A percentile compares a stretch with the other conserved stretches of the same genome.
Evolutionary conservation across 768 basidiomycete genomes (phyloP).

Genomic region (Dentipellis sp.): DNA sequence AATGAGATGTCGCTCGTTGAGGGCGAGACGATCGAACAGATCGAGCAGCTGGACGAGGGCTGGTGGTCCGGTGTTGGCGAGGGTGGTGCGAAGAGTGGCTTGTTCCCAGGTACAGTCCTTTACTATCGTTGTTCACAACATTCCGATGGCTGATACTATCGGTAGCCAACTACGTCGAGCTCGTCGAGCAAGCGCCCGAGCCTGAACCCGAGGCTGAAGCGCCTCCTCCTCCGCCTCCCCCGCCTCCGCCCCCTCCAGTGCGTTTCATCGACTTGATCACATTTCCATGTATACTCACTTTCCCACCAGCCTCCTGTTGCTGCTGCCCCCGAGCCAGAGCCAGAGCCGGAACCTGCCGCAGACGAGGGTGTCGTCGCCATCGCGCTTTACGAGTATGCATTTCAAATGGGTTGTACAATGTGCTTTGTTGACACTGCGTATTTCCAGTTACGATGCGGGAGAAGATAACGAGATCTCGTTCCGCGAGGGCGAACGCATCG

Average conservation of each 20-base stretch:
- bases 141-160: neutral
- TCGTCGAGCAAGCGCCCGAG: constrained; percentile 40
- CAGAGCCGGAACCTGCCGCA: constrained; percentile 34
- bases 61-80: constrained; percentile 85
- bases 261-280: constrained; percentile 12
- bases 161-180: constrained; percentile 80
- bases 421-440: neutral
- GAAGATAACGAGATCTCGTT: constrained; percentile 91
- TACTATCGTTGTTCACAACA: neutral
- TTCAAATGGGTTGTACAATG: constrained; percentile 4
- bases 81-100: constrained; percentile 56
- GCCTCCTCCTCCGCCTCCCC: constrained; percentile 49
- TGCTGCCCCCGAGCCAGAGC: constrained; percentile 34
- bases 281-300: neutral
- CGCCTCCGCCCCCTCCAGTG: constrained; percentile 40
- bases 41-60: constrained; percentile 79
- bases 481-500: constrained; percentile 73
- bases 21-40: constrained; percentile 73
- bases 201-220: constrained; percentile 37
- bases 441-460: constrained; percentile 69
- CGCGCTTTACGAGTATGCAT: constrained; percentile 60
- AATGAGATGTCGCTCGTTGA: constrained; percentile 78
- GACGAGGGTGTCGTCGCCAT: constrained; percentile 54
- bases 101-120: constrained; percentile 67
- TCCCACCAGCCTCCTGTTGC: constrained; percentile 30